These are phyloP conservation scores for Boletus pseudo-olivaceus DNA, from an alignment of 768 basidiomycete genomes.

Conservation along the genomic window DNA sequence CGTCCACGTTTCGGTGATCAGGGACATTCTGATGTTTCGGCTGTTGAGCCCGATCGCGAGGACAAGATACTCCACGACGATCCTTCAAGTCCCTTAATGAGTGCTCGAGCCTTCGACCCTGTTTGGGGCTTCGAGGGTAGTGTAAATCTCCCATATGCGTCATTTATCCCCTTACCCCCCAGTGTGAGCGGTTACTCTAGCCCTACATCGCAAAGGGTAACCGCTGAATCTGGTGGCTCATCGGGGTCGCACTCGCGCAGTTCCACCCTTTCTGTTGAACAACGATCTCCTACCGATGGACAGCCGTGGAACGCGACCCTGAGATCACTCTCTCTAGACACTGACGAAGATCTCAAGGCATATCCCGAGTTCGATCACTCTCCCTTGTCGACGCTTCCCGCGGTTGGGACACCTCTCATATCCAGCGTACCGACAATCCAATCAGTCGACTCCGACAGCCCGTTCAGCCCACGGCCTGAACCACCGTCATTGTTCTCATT, in stretches of 20 bases:
- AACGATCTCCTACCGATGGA: constrained; percentile 22
- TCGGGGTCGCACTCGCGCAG: constrained; percentile 26
- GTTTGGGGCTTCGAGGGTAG: constrained; percentile 23
- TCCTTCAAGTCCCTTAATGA: constrained; percentile 4
- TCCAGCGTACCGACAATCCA: constrained; percentile 10
- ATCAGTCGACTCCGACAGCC: constrained; percentile 18
- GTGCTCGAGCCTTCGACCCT: constrained; percentile 17
- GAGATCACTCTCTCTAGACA: constrained; percentile 9
- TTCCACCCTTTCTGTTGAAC: constrained; percentile 30
- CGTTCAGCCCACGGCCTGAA: constrained; percentile 31
- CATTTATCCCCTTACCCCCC: constrained; percentile 30
- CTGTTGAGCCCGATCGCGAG: not conserved
- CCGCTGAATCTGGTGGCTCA: constrained; percentile 15
- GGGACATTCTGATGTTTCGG: not conserved
- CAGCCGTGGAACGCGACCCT: constrained; percentile 9
- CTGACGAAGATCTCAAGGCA: constrained; percentile 3
- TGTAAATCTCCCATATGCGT: constrained; percentile 20
- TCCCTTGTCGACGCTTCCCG: constrained; percentile 30
- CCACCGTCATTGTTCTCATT: constrained; percentile 17
- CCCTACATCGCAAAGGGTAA: constrained; percentile 24
- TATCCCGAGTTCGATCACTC: constrained; percentile 26
- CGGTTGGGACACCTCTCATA: constrained; percentile 29
- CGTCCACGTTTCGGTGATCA: constrained; percentile 18
- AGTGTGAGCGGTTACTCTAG: constrained; percentile 32
- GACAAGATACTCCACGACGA: not conserved